phyloP scores from a whole-genome alignment of 1,284 basidiomycete species.

The Caloboletus inedulis region DNA sequence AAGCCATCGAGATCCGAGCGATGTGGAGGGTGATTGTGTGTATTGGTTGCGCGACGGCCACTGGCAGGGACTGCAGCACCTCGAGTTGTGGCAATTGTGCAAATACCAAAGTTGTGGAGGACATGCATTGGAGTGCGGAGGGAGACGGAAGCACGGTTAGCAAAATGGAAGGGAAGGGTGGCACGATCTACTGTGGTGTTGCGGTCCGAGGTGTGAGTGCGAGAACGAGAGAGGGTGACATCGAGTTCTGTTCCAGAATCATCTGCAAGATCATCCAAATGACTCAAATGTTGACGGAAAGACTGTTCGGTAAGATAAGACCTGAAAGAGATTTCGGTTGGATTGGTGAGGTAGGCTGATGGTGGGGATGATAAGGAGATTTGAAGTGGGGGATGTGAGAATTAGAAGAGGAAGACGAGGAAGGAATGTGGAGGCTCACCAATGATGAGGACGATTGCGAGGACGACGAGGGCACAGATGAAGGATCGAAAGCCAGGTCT shows the following conservation, averaged over 20 bases:
- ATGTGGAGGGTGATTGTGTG: slow-evolving; percentile 27
- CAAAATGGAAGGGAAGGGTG: slow-evolving; percentile 73
- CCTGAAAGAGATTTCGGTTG: slow-evolving; percentile 87
- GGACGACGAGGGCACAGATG: slow-evolving; percentile 62
- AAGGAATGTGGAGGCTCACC: slow-evolving; percentile 46
- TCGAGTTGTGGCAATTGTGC: slow-evolving; percentile 67
- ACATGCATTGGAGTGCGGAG: slow-evolving; percentile 91
- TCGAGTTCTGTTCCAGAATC: slow-evolving; percentile 41
- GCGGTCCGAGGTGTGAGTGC: slow-evolving; percentile 29
- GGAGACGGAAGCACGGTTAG: slow-evolving; percentile 87
- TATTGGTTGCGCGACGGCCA: slow-evolving; percentile 17
- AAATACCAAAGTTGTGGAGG: slow-evolving; percentile 79
- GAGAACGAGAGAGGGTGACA: slow-evolving; percentile 33
- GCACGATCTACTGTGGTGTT: slow-evolving; percentile 25
- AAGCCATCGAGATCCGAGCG: slow-evolving; percentile 39
- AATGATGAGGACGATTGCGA: slow-evolving; percentile 65
- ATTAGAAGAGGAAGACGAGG: background rate
- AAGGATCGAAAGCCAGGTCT: slow-evolving; percentile 66
- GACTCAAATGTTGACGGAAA: slow-evolving; percentile 89
- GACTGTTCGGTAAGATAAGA: slow-evolving; percentile 94
- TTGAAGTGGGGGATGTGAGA: slow-evolving; percentile 6
- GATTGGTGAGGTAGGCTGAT: slow-evolving; percentile 90
- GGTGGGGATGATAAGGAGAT: slow-evolving; percentile 15
- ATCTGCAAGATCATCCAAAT: slow-evolving; percentile 70
- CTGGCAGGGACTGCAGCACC: slow-evolving; percentile 27